phyloP scores from a whole-genome alignment of 768 basidiomycete genomes.

The Mycena albidolilacea region DNA sequence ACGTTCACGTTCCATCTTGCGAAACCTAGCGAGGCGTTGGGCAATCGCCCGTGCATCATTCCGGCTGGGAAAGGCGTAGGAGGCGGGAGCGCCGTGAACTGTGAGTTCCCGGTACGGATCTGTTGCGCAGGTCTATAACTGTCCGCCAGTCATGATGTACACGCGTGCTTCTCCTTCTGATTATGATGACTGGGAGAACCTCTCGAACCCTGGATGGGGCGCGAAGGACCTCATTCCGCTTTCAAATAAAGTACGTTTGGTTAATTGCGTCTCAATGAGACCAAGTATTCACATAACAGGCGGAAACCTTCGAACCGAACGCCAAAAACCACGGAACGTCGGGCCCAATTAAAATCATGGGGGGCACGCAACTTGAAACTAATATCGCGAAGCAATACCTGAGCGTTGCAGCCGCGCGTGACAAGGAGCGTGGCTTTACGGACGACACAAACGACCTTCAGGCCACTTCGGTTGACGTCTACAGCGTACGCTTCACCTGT shows the following conservation, averaged over 20 bases:
- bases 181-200: slow-evolving; percentile 73
- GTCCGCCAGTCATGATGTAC: slow-evolving; percentile 64
- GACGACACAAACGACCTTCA: slow-evolving; percentile 66
- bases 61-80: slow-evolving; percentile 68
- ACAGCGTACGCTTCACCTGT: slow-evolving; percentile 57
- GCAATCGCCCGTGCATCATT: slow-evolving; percentile 60
- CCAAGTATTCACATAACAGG: slow-evolving; percentile 42
- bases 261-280: no score
- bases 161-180: slow-evolving; percentile 73
- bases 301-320: slow-evolving; percentile 55
- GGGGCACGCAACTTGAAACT: slow-evolving; percentile 51
- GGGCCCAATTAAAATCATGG: slow-evolving; percentile 62
- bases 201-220: slow-evolving; percentile 73
- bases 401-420: slow-evolving; percentile 60
- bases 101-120: slow-evolving; percentile 49
- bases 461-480: slow-evolving; percentile 54
- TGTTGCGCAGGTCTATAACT: background rate
- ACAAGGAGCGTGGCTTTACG: slow-evolving; percentile 59
- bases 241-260: slow-evolving; percentile 63
- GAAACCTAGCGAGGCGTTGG: slow-evolving; percentile 57
- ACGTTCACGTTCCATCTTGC: slow-evolving; percentile 63
- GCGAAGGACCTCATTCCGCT: slow-evolving; percentile 70
- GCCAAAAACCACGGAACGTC: slow-evolving; percentile 61
- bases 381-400: slow-evolving; percentile 65
- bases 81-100: slow-evolving; percentile 77